Percentiles rank a stretch among this genome's conserved stretches.
phyloP scores from a whole-genome alignment of 192 early-diverging fungal species.

The Paraglomus brasilianum region DNA sequence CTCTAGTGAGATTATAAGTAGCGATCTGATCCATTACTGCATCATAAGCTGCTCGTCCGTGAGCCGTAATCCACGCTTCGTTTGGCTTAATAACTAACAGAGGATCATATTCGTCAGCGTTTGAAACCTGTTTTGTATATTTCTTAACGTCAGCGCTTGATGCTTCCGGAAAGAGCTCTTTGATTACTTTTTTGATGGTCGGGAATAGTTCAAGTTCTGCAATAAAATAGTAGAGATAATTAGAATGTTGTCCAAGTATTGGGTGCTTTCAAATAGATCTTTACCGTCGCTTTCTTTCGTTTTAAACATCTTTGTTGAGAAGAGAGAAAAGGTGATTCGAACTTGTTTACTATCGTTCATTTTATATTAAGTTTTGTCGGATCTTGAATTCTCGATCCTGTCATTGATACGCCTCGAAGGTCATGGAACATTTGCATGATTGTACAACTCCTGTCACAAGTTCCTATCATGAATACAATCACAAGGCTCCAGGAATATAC shows the following conservation, averaged over 20 bases:
- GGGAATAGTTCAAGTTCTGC: conserved; percentile 7
- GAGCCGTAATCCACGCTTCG: not conserved
- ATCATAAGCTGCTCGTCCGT: not conserved
- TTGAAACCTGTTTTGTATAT: conserved; percentile 11
- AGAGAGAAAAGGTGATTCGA: too few species aligned
- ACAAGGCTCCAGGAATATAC: too few species aligned
- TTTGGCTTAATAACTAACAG: conserved; percentile 2
- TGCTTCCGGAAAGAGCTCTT: conserved; percentile 2
- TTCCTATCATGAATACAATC: too few species aligned
- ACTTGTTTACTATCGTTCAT: too few species aligned
- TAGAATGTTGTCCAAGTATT: conserved; percentile 14
- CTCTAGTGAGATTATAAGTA: not conserved
- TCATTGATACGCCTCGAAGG: too few species aligned
- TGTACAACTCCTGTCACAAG: too few species aligned
- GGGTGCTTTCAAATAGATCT: conserved; percentile 8
- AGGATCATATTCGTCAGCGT: conserved; percentile 4
- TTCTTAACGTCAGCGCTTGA: conserved; percentile 2
- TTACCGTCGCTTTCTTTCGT: not conserved
- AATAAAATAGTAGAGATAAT: conserved; percentile 14
- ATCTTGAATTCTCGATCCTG: too few species aligned
- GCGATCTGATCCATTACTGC: not conserved
- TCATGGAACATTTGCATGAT: too few species aligned
- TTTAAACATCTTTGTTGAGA: not conserved
- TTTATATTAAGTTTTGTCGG: too few species aligned
- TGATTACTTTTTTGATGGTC: conserved; percentile 9